phyloP scores from a whole-genome alignment of 1,139 yeast species.

The Zhuliangozyma blackwelliae region DNA sequence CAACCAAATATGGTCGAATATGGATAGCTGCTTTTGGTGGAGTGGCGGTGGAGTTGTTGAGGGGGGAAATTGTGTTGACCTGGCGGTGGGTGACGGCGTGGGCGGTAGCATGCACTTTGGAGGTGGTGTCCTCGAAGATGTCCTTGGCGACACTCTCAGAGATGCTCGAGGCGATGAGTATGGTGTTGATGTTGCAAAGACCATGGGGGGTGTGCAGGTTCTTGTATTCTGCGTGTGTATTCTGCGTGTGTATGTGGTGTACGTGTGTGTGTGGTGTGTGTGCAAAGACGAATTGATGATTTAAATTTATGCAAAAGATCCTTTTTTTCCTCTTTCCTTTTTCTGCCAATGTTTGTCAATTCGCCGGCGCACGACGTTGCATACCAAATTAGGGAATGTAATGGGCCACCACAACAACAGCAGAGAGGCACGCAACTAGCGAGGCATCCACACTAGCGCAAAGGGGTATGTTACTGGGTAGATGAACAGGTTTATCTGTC shows the following conservation, averaged over 20 bases:
- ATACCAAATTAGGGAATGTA: too few relatives aligned
- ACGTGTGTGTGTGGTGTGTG: neutral
- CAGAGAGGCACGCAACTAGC: too few relatives aligned
- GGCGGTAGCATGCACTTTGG: neutral
- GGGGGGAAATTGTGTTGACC: neutral
- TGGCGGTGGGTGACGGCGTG: neutral
- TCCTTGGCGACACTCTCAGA: neutral
- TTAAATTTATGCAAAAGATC: too few relatives aligned
- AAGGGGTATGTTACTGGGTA: too few relatives aligned
- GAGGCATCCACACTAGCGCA: too few relatives aligned
- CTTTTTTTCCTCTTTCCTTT: too few relatives aligned
- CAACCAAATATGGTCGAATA: slow-evolving; percentile 7
- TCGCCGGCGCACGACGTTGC: too few relatives aligned
- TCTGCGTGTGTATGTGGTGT: neutral
- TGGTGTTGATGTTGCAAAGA: neutral
- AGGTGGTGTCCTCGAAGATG: neutral
- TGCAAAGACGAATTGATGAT: too few relatives aligned
- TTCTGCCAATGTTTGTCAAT: too few relatives aligned
- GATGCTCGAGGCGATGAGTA: neutral
- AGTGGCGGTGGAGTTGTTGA: neutral
- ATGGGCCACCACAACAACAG: too few relatives aligned
- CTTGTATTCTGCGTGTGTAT: neutral
- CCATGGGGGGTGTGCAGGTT: neutral
- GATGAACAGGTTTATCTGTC: too few relatives aligned
- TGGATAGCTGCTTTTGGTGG: neutral